Evolutionary conservation across 2,329 filamentous ascomycete species (phyloP).

Genomic region (Neonectria magnoliae): DNA sequence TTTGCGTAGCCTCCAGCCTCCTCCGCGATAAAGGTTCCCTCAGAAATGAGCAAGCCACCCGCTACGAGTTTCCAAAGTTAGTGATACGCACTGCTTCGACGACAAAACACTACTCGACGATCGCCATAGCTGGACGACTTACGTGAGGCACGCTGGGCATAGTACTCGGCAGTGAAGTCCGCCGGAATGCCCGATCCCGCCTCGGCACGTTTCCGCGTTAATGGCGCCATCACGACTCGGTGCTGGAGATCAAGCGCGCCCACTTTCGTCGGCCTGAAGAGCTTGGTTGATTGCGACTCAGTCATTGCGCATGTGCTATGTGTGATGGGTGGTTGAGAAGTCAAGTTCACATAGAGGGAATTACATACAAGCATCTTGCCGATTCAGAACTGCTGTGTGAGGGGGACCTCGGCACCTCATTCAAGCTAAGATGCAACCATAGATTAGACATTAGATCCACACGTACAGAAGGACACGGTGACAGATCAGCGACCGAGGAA

Average conservation of each 20-base stretch:
- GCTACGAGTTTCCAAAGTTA: constrained; percentile 27
- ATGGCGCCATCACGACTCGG: constrained; percentile 64
- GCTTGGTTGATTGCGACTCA: constrained; percentile 29
- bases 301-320: constrained; percentile 20
- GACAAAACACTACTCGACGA: not conserved
- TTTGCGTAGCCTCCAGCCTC: constrained; percentile 45
- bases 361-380: too few relatives aligned
- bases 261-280: constrained; percentile 56
- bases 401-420: constrained; percentile 1
- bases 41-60: constrained; percentile 56
- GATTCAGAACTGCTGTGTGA: not conserved
- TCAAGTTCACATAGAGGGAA: not conserved
- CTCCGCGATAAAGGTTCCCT: constrained; percentile 56
- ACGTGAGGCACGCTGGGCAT: constrained; percentile 54
- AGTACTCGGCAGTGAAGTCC: constrained; percentile 55
- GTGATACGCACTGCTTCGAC: not conserved
- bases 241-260: constrained; percentile 52
- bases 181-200: constrained; percentile 44
- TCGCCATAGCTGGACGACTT: not conserved
- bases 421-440: not conserved
- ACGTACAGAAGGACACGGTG: not conserved
- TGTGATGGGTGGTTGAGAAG: not conserved
- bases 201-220: constrained; percentile 64
- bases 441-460: not conserved
- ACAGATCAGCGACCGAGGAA: not conserved